Evolutionary conservation across 306 rosid species (phyloP).

Genomic region (Hippophae gyantsensis): DNA sequence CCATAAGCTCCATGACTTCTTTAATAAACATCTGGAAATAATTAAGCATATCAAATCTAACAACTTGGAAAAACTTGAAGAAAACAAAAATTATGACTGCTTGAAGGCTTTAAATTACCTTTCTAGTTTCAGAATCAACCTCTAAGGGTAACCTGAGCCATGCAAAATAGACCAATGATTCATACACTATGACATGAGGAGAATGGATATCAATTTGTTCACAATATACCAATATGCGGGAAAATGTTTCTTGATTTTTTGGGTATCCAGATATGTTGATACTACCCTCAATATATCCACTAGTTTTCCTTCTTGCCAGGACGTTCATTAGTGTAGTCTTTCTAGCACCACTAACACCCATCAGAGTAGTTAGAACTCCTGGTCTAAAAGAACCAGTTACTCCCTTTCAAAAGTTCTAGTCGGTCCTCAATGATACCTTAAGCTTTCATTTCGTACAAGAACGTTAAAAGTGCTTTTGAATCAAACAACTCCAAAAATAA

Average conservation of each 20-base stretch:
- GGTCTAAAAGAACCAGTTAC: constrained; percentile 85
- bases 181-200: too few species aligned
- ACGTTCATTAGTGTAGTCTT: constrained; percentile 91
- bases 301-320: constrained; percentile 80
- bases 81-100: constrained; percentile 1
- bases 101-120: too few species aligned
- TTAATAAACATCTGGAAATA: constrained; percentile 60
- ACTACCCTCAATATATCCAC: constrained; percentile 66
- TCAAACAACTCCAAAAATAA: too few species aligned
- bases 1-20: too few species aligned
- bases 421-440: constrained; percentile 45
- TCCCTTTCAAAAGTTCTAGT: constrained; percentile 75
- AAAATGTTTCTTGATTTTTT: constrained; percentile 78
- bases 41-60: background rate
- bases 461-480: too few species aligned
- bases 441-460: constrained; percentile 60
- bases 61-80: background rate
- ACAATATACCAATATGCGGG: constrained; percentile 69
- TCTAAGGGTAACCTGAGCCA: too few species aligned
- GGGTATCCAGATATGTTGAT: constrained; percentile 67
- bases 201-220: too few species aligned
- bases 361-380: constrained; percentile 83
- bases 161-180: too few species aligned
- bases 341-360: constrained; percentile 98
- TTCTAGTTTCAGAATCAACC: too few species aligned